These are phyloP conservation scores for Boletus insuetus DNA, from an alignment of 768 basidiomycete genomes.

Conservation along the genomic window DNA sequence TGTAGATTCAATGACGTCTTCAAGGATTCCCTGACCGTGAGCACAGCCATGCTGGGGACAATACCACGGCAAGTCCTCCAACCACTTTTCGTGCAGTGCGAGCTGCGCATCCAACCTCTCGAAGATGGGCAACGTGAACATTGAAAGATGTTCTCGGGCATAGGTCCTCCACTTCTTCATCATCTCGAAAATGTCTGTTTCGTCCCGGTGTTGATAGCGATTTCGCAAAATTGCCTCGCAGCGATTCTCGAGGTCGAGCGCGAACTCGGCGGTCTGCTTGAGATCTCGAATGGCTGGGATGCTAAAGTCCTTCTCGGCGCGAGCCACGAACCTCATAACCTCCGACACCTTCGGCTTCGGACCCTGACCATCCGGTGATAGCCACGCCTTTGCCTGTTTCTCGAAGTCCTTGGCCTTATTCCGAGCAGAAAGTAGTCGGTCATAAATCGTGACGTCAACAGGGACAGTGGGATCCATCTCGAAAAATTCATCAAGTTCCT, in stretches of 20 bases:
- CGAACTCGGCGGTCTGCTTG: conserved; percentile 69
- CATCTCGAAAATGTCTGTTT: conserved; percentile 65
- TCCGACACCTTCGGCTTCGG: conserved; percentile 65
- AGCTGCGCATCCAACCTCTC: conserved; percentile 72
- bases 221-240: conserved; percentile 73
- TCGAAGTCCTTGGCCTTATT: conserved; percentile 77
- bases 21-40: conserved; percentile 62
- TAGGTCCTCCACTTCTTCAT: conserved; percentile 75
- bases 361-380: conserved; percentile 53
- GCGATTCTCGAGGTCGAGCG: conserved; percentile 70
- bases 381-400: conserved; percentile 71
- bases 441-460: conserved; percentile 63
- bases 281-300: conserved; percentile 65
- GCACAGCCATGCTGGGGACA: conserved; percentile 62
- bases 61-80: conserved; percentile 77
- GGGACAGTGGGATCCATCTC: conserved; percentile 65
- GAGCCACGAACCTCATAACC: conserved; percentile 62
- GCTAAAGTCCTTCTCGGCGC: conserved; percentile 75
- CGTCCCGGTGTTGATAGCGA: conserved; percentile 52
- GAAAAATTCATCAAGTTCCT: conserved; percentile 72
- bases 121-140: conserved; percentile 72
- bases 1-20: conserved; percentile 75
- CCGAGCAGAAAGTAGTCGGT: conserved; percentile 60
- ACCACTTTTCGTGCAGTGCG: conserved; percentile 64
- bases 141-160: conserved; percentile 64